Evolutionary conservation across 2,329 filamentous ascomycete genomes (phyloP), one percentile per base, ranked within the genome.

Genomic region (Allantophomopsis lycopodina): DNA sequence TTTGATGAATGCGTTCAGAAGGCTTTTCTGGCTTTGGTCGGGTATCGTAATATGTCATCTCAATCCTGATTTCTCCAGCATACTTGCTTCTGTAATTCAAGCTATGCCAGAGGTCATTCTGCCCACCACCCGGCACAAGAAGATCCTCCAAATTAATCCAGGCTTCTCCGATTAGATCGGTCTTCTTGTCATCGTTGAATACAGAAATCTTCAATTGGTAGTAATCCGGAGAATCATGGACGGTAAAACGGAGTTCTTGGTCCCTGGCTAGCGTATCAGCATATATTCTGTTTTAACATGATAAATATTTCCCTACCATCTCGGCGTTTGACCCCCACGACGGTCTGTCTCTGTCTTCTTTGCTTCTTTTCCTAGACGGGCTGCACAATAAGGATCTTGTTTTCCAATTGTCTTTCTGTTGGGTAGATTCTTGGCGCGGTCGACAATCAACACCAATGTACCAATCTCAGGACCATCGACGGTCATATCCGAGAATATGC

Each of bases 151-250:
- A 68, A 54, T 84, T 82, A 42, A 96, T 75, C 80, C 85, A 95
- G 6, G 84, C 79, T 61, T 98, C 91, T 48, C 91, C 91, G 51
- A 98, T 95, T 47, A 98, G 62, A 49, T 98, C 91, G 0, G 89
- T 96, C 65, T 83, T 93, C 66, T 95, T 96, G 62, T 98, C 91
- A 54, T 98, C 91, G 56, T 94, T 95, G 65, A 98, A 98, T 5
- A 96, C 76, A 2, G 89, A 95, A 13, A 96, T 71, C 58, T 98
- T 98, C 42, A 98, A 71, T 57, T 88, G 85, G 61, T 86, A 87
- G 66, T 98, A 98, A 61, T 98, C 91, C 14, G 87, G 80, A 13
- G 87, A 95, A 55, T 96, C 88, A 69, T 95, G 89, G 13, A 98
- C 91, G 35, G 76, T 85, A 56, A 96, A 98, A 45, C 91, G 85